A percentile compares a stretch with the other conserved stretches of the same genome.
phyloP scores from a whole-genome alignment of 306 rosid genomes.

The Medicago lupulina region DNA sequence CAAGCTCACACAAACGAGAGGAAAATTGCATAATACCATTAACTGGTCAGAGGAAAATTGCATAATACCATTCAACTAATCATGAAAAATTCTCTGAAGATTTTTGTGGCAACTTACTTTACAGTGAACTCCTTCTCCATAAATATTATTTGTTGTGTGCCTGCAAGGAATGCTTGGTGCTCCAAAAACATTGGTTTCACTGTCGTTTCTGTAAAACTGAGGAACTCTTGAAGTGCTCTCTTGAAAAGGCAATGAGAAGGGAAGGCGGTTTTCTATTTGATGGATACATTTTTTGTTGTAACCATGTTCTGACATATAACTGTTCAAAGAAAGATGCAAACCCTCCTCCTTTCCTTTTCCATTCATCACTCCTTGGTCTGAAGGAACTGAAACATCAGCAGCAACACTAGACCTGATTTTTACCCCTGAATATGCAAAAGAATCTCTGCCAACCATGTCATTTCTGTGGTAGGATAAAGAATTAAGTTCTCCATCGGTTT shows the following conservation, averaged over 20 bases:
- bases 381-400: conserved; percentile 49
- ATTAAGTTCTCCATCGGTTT: conserved; percentile 50
- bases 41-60: conserved; percentile 46
- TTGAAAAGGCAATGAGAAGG: conserved; percentile 58
- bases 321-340: conserved; percentile 70
- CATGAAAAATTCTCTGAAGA: conserved; percentile 43
- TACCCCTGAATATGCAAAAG: conserved; percentile 52
- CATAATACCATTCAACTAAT: conserved; percentile 46
- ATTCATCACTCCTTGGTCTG: conserved; percentile 49
- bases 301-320: conserved; percentile 52
- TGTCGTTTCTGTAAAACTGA: conserved; percentile 54
- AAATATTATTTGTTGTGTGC: conserved; percentile 44
- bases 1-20: background rate
- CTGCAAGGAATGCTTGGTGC: conserved; percentile 55
- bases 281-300: conserved; percentile 57
- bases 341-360: conserved; percentile 64
- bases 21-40: conserved; percentile 47
- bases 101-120: conserved; percentile 51
- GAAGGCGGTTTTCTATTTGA: conserved; percentile 54
- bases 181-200: conserved; percentile 53
- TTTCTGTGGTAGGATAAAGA: conserved; percentile 49
- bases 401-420: conserved; percentile 53
- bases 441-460: conserved; percentile 46
- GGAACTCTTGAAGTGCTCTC: conserved; percentile 59
- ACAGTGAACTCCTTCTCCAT: conserved; percentile 51